Evolutionary conservation across 2,329 filamentous ascomycete species (phyloP), one percentile per base, ranked within the genome.

Genomic region (Penicillium sp.): DNA sequence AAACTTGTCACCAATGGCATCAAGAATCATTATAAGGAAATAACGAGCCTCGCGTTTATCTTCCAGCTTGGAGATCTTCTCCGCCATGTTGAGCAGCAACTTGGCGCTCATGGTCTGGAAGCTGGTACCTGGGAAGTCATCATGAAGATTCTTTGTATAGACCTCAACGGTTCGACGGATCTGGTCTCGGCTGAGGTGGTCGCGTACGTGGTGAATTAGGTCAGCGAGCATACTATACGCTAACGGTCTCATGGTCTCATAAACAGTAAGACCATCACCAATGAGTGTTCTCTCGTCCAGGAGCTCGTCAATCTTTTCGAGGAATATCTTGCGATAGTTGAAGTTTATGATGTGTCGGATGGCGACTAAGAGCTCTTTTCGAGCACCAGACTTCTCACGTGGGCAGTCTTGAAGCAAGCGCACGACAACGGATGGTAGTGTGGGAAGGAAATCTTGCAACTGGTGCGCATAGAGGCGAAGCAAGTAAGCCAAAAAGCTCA

Each of bases 61-160:
- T 20, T 89, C 88, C 65, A 99, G 83, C 73, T 93, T 96, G 1
- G 92, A 90, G 68, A 99, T 99, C 71, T 91, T 96, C 68, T 99
- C 95, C 0, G 93, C 94, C 91, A 99, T 95, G 72, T 99, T 99
- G 12, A 99, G 80, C 1, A 99, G 80, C 2, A 99, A 80, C 73
- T 97, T 99, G 0, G 94, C 95, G 66, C 94, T 97, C 94, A 99
- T 99, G 0, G 94, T 99, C 74, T 99, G 95, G 70, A 99, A 99
- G 73, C 93, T 99, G 0, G 95, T 97, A 8, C 95, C 95, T 0
- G 94, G 95, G 60, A 96, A 96, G 60, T 90, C 91, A 72, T 97
- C 94, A 68, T 96, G 92, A 22, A 99, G 79, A 67, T 97, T 97
- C 69, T 89, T 91, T 1, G 95, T 97, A 74, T 99, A 99, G 4